Conservation (phyloP, 805 yeast genomes). For the Sugiyamaella mastotermitis region DNA sequence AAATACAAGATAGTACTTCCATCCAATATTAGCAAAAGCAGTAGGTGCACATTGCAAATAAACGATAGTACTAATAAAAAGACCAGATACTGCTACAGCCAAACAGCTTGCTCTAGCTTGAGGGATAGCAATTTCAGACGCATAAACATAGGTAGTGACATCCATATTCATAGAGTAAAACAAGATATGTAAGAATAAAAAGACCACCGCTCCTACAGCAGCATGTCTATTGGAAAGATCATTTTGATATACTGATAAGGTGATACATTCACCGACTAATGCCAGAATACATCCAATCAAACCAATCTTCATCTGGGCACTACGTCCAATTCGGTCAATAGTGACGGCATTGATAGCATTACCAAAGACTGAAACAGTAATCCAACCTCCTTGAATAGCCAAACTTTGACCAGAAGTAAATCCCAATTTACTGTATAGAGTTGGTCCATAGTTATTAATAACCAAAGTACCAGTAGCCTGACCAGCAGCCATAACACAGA, state of each 20-base stretch:
- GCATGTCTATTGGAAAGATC: constrained; percentile 1
- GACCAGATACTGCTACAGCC: constrained; percentile 55
- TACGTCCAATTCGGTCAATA: constrained; percentile 4
- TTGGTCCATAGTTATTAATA: constrained; percentile 6
- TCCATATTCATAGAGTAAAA: constrained; percentile 5
- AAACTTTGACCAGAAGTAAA: constrained; percentile 3
- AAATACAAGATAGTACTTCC: constrained; percentile 40
- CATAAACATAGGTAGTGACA: constrained; percentile 11
- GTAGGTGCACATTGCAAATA: constrained; percentile 53
- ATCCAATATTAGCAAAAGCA: constrained; percentile 37
- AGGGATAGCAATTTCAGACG: constrained; percentile 13
- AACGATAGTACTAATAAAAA: constrained; percentile 57
- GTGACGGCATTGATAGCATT: constrained; percentile 7
- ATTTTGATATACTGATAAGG: constrained; percentile 3
- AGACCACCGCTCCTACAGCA: constrained; percentile 6
- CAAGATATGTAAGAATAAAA: constrained; percentile 4
- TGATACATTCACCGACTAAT: constrained; percentile 4
- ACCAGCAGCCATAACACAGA: constrained; percentile 6
- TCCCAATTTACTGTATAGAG: constrained; percentile 2
- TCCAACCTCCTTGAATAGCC: constrained; percentile 5
- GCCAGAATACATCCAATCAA: constrained; percentile 5
- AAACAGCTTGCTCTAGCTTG: constrained; percentile 31
- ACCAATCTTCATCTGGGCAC: constrained; percentile 2
- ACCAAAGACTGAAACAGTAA: constrained; percentile 3
- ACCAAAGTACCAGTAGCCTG: constrained; percentile 8